Evolutionary conservation across 2,329 filamentous ascomycete species (phyloP).

Genomic region (Curvularia verruculosa): DNA sequence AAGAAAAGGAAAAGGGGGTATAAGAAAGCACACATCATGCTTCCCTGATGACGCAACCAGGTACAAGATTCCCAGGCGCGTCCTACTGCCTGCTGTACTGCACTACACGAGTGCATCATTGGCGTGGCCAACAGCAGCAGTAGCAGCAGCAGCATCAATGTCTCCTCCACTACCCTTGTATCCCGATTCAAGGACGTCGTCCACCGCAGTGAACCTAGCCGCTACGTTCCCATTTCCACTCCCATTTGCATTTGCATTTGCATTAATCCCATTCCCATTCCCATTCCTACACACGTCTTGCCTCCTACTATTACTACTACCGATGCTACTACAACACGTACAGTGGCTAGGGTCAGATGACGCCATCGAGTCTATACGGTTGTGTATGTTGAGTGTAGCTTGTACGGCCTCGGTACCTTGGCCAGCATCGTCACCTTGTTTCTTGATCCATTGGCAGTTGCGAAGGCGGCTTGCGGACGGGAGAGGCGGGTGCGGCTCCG

Average conservation of each 20-base stretch:
- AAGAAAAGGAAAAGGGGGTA: too few species aligned
- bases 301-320: neutral
- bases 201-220: neutral
- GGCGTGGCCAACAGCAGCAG: too few species aligned
- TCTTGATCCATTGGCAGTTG: constrained; percentile 31
- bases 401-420: constrained; percentile 25
- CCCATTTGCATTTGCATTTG: neutral
- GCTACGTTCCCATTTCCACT: neutral
- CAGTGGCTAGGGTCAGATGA: neutral
- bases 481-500: constrained; percentile 1
- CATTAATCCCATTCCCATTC: neutral
- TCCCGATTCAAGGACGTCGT: neutral
- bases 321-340: neutral
- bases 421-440: constrained; percentile 27
- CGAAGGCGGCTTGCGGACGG: constrained; percentile 16
- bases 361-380: neutral
- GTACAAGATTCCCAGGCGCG: too few species aligned
- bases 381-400: constrained; percentile 3
- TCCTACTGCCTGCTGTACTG: too few species aligned
- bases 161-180: neutral
- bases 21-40: too few species aligned
- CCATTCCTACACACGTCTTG: neutral
- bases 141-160: neutral
- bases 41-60: too few species aligned
- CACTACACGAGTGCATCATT: neutral